phyloP scores from a whole-genome alignment of 2,329 filamentous ascomycete genomes.

The Juglanconis juglandina region DNA sequence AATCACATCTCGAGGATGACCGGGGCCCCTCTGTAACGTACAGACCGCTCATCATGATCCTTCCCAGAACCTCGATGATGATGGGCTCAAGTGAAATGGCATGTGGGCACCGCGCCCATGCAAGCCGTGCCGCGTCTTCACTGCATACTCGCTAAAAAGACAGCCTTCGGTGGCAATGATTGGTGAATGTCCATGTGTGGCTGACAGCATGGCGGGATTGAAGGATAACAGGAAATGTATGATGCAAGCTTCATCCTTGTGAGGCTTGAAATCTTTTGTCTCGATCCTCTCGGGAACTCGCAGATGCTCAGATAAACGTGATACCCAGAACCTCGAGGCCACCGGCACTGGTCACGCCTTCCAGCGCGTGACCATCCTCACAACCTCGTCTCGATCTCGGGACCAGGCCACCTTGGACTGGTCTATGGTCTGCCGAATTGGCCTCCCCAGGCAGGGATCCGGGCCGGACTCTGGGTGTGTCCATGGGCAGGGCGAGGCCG shows the following conservation, averaged over 20 bases:
- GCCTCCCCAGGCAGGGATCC: not conserved
- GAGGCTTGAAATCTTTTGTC: slow-evolving; percentile 1
- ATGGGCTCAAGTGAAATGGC: slow-evolving; percentile 1
- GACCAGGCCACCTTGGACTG: not conserved
- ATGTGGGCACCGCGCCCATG: not conserved
- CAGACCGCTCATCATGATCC: not conserved
- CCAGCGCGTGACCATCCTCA: not conserved
- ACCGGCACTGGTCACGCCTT: not conserved
- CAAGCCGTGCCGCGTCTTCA: not conserved
- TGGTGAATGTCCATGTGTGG: slow-evolving; percentile 7
- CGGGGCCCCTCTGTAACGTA: not conserved
- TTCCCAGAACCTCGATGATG: not conserved
- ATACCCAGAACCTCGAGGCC: not conserved
- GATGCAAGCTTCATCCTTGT: slow-evolving; percentile 15
- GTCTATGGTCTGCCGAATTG: not conserved
- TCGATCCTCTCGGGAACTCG: slow-evolving; percentile 10
- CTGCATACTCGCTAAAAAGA: slow-evolving; percentile 16
- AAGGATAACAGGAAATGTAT: not conserved
- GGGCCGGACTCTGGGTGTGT: not conserved
- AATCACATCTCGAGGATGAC: too few species aligned
- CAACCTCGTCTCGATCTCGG: not conserved
- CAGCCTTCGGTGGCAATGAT: slow-evolving; percentile 8
- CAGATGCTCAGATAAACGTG: slow-evolving; percentile 15
- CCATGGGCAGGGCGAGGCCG: not conserved
- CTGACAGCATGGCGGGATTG: slow-evolving; percentile 10